These are phyloP conservation scores for Priceomyces medius DNA, from an alignment of 805 yeast genomes.

Conservation along the genomic window DNA sequence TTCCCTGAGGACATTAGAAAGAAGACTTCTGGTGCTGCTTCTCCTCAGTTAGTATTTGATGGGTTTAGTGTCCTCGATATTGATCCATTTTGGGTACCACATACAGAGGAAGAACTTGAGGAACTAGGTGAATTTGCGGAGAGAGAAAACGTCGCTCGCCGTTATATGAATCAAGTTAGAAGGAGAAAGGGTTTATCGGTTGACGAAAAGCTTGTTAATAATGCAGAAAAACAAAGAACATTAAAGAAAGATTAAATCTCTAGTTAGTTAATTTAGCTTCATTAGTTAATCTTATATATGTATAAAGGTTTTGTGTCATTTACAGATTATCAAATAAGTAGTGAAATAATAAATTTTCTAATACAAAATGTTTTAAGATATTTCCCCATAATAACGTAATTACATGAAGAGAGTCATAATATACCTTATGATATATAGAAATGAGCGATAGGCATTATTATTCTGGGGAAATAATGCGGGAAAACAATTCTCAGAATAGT, in stretches of 20 bases:
- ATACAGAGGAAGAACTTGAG: conserved; percentile 93
- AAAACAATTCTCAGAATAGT: background rate
- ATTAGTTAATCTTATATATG: too few relatives aligned
- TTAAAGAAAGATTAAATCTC: conserved; percentile 59
- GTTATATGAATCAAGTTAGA: conserved; percentile 79
- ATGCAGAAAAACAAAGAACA: conserved; percentile 93
- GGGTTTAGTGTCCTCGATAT: conserved; percentile 85
- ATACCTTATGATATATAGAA: background rate
- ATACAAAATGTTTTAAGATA: too few relatives aligned
- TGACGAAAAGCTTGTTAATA: conserved; percentile 85
- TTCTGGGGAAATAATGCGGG: background rate
- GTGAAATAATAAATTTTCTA: background rate
- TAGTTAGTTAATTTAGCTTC: too few relatives aligned
- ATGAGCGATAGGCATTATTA: background rate
- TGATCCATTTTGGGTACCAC: conserved; percentile 99
- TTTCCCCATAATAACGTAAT: too few relatives aligned
- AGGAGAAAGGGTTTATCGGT: conserved; percentile 85
- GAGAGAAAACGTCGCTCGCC: conserved; percentile 84
- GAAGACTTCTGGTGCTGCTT: conserved; percentile 94
- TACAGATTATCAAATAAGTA: background rate
- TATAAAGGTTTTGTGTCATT: background rate
- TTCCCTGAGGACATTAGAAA: conserved; percentile 93
- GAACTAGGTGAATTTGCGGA: conserved; percentile 92
- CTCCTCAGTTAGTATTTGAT: conserved; percentile 88
- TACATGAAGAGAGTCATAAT: too few relatives aligned